These are phyloP conservation scores for Suhomyces bribrorum DNA, from an alignment of 1,139 yeast genomes.

Conservation along the genomic window DNA sequence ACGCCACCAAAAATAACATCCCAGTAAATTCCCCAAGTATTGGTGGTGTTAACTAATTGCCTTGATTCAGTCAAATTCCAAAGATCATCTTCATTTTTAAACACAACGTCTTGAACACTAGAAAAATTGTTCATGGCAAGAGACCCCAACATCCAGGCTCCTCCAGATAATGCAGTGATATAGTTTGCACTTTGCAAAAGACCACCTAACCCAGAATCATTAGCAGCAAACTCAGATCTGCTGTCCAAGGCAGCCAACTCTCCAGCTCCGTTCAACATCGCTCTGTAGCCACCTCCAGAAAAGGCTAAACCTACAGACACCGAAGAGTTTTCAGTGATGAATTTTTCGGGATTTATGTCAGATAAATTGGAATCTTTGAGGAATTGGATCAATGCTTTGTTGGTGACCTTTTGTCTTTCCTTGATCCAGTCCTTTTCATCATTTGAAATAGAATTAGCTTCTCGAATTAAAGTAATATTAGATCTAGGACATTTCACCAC, in stretches of 20 bases:
- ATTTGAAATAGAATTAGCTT: slow-evolving; percentile 35
- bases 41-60: slow-evolving; percentile 30
- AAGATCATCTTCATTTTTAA: slow-evolving; percentile 26
- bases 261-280: slow-evolving; percentile 91
- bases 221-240: slow-evolving; percentile 56
- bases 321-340: slow-evolving; percentile 40
- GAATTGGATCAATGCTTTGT: slow-evolving; percentile 54
- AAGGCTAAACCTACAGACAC: slow-evolving; percentile 71
- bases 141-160: slow-evolving; percentile 41
- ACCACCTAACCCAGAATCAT: slow-evolving; percentile 43
- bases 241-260: slow-evolving; percentile 76
- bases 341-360: slow-evolving; percentile 56
- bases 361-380: slow-evolving; percentile 57
- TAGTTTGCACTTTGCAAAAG: slow-evolving; percentile 41
- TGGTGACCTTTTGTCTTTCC: slow-evolving; percentile 54
- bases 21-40: slow-evolving; percentile 23
- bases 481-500: slow-evolving; percentile 54
- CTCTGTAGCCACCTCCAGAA: slow-evolving; percentile 92
- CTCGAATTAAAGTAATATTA: slow-evolving; percentile 25
- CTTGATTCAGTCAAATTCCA: slow-evolving; percentile 39
- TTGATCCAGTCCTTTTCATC: slow-evolving; percentile 44
- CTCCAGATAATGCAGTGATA: slow-evolving; percentile 43
- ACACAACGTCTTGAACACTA: slow-evolving; percentile 35
- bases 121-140: slow-evolving; percentile 37
- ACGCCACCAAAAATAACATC: slow-evolving; percentile 27